phyloP scores from a whole-genome alignment of 2,329 filamentous ascomycete genomes.

The Colletotrichum musae region DNA sequence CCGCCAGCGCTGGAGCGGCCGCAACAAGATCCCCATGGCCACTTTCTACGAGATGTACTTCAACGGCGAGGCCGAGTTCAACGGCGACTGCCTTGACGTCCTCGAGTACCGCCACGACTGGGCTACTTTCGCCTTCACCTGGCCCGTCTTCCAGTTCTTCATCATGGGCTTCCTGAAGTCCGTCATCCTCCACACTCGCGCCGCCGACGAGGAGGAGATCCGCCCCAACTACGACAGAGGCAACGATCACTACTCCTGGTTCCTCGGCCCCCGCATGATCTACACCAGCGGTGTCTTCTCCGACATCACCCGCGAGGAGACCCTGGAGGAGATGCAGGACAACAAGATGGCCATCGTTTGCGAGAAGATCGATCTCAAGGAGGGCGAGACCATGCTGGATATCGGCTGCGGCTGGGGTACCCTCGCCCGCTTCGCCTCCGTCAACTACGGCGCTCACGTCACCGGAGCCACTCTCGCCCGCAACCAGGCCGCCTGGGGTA shows the following conservation, averaged over 20 bases:
- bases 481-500: constrained; percentile 98
- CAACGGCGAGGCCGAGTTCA: constrained; percentile 94
- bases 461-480: constrained; percentile 94
- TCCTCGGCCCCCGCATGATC: constrained; percentile 98
- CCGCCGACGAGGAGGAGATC: constrained; percentile 97
- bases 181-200: constrained; percentile 91
- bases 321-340: constrained; percentile 94
- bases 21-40: constrained; percentile 88
- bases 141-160: constrained; percentile 89
- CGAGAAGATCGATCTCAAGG: constrained; percentile 90
- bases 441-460: constrained; percentile 88
- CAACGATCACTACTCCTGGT: constrained; percentile 99
- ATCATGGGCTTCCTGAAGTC: constrained; percentile 87
- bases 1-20: constrained; percentile 78
- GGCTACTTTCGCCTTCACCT: constrained; percentile 94
- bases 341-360: constrained; percentile 97
- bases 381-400: constrained; percentile 88
- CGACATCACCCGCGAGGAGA: constrained; percentile 88
- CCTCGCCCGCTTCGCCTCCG: constrained; percentile 90
- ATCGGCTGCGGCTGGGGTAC: constrained; percentile 99
- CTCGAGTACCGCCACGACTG: constrained; percentile 97
- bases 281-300: constrained; percentile 97
- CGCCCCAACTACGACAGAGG: constrained; percentile 98
- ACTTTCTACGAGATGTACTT: constrained; percentile 99
- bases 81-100: constrained; percentile 89